A percentile compares a stretch with the other conserved stretches of the same genome.
These are phyloP conservation scores for Umbelopsis sp. DNA, from an alignment of 371 early-diverging fungal genomes.

Conservation along the genomic window DNA sequence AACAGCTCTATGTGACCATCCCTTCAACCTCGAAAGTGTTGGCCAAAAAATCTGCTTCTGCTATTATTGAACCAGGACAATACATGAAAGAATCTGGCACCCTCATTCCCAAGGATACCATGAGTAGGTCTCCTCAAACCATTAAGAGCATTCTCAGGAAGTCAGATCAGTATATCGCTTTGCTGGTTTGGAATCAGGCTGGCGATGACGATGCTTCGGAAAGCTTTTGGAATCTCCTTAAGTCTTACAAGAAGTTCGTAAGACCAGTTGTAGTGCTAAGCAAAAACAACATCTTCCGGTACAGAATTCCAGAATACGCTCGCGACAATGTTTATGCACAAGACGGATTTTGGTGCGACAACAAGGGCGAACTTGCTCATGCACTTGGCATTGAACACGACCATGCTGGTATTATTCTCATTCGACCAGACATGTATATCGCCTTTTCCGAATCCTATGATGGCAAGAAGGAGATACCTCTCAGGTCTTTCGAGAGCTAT, in stretches of 20 bases:
- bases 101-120: not conserved
- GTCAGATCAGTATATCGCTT: not conserved
- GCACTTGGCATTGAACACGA: not conserved
- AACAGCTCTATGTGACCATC: slow-evolving; percentile 6
- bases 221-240: not conserved
- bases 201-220: not conserved
- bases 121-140: not conserved
- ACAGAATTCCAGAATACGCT: not conserved
- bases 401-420: not conserved
- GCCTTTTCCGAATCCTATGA: not conserved
- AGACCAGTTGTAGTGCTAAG: not conserved
- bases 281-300: not conserved
- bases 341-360: not conserved
- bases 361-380: not conserved
- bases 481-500: not conserved
- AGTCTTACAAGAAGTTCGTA: not conserved
- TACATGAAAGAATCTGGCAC: not conserved
- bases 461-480: not conserved
- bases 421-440: slow-evolving; percentile 4
- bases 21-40: not conserved
- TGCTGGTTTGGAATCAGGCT: not conserved
- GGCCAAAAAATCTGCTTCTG: not conserved
- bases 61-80: slow-evolving; percentile 2
- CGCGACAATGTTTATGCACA: not conserved
- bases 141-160: not conserved